Conservation (phyloP, 2,329 filamentous ascomycete species). For the Chrysosphaeria jannelii region DNA sequence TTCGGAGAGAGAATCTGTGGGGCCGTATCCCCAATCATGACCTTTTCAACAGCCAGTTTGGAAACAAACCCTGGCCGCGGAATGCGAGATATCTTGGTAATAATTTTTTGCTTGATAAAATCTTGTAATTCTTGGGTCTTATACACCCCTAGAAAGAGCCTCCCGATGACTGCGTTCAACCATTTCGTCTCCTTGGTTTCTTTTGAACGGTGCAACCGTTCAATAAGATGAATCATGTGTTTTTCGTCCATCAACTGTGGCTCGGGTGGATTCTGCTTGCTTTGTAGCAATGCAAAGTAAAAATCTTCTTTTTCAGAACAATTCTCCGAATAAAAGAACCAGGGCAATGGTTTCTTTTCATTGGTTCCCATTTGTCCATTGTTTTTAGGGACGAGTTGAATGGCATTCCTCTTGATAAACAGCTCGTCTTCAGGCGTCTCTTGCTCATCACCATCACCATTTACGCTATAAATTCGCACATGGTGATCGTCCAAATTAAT, state of each 20-base stretch:
- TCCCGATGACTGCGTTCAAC: constrained; percentile 74
- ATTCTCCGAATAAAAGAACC: constrained; percentile 84
- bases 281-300: constrained; percentile 72
- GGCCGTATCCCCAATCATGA: constrained; percentile 63
- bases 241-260: constrained; percentile 55
- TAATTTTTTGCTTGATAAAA: constrained; percentile 57
- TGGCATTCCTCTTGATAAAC: constrained; percentile 81
- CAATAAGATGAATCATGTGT: constrained; percentile 69
- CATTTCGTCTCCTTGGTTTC: constrained; percentile 75
- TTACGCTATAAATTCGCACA: constrained; percentile 52
- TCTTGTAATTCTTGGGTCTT: constrained; percentile 56
- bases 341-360: constrained; percentile 38
- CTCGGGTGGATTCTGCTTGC: constrained; percentile 42
- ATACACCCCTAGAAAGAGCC: constrained; percentile 68
- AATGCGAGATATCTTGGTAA: constrained; percentile 83
- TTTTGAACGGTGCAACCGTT: constrained; percentile 70
- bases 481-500: constrained; percentile 74
- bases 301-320: constrained; percentile 95
- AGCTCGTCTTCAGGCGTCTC: constrained; percentile 68
- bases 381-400: constrained; percentile 44
- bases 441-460: too few species aligned
- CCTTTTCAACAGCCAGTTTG: constrained; percentile 49
- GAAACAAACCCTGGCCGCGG: constrained; percentile 79
- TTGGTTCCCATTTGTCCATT: constrained; percentile 20
- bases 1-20: constrained; percentile 73